Base-by-base conservation (phyloP, 2,329 filamentous ascomycete genomes). In the Parasarocladium wereldwijsianum region DNA sequence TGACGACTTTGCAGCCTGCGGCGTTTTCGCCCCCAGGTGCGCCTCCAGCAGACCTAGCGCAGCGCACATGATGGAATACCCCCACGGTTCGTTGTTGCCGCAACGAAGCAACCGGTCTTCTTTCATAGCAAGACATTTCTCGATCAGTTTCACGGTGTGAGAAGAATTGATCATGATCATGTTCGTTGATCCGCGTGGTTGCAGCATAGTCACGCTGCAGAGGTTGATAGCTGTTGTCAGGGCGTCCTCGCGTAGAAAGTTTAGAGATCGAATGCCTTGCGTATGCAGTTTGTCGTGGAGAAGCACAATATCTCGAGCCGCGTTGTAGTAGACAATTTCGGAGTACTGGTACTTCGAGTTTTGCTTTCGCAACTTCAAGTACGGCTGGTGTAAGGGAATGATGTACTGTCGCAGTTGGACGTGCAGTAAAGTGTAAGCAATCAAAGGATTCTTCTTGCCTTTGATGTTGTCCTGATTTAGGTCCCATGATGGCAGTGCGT, bases 51-150 rank as follows among this genome's bases (percentile, higher is more conserved):
- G 54, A 3, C 69, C 70, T 16, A 65, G 55, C 1, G 69, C 66
- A 3, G 68, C 66, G 38, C 68, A 74, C 63, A 74, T 70, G 44
- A 71, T 71, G 32, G 64, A 68, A 45, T 73, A 72, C 12, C 67
- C 67, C 70, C 70, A 74, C 0, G 70, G 69, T 42, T 75, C 70
- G 40, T 71, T 70, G 50, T 73, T 73, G 11, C 69, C 69, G 36
- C 66, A 71, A n/a, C 68, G 56, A 15, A 75, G 46, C 6, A 74
- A 59, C 1, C 67, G 61, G 39, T 74, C 68, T 40, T 73, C 68
- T 43, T 72, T 72, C 58, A 75, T 66, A 26, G 52, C 49, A 21
- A 74, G 59, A 36, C 69, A 73, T 43, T 67, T 70, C 42, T 73
- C 67, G 8, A 75, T 62, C n/a, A 74, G 54, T 46, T 64, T 60